A percentile compares a stretch with the other conserved stretches of the same genome.
Evolutionary conservation across 2,329 filamentous ascomycete species (phyloP).

Genomic region (Thelonectria rubi): DNA sequence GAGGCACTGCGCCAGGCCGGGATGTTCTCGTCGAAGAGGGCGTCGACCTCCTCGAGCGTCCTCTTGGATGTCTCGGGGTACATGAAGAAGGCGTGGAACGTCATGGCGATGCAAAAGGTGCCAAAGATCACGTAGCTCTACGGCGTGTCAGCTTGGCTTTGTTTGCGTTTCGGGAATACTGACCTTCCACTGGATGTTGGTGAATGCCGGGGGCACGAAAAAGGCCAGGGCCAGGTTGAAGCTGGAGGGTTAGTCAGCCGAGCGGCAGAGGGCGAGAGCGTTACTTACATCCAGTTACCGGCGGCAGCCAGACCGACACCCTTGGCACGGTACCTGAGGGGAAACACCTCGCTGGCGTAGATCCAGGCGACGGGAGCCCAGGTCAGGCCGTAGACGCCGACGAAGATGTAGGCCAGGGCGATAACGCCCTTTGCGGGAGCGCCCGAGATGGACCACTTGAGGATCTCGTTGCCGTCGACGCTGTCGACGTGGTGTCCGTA

Average conservation of each 20-base stretch:
- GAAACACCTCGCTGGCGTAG: conserved; percentile 68
- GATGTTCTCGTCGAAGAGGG: conserved; percentile 33
- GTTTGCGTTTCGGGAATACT: conserved; percentile 42
- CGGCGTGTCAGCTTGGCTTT: neutral
- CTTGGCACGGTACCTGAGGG: conserved; percentile 60
- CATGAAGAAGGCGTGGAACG: conserved; percentile 58
- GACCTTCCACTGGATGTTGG: conserved; percentile 58
- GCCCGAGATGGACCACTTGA: conserved; percentile 57
- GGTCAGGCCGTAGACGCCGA: conserved; percentile 50
- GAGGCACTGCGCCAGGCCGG: conserved; percentile 38
- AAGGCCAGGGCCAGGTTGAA: conserved; percentile 54
- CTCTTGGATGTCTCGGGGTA: conserved; percentile 63
- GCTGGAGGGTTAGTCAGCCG: conserved; percentile 19
- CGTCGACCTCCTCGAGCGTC: conserved; percentile 38
- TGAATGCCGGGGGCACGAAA: conserved; percentile 50
- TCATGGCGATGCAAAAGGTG: conserved; percentile 54
- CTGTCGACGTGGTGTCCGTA: conserved; percentile 55
- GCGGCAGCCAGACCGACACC: conserved; percentile 63
- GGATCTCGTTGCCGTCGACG: conserved; percentile 56
- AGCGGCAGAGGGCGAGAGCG: fast-evolving
- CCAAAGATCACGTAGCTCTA: conserved; percentile 49
- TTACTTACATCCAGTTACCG: conserved; percentile 49
- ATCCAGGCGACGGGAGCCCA: conserved; percentile 62
- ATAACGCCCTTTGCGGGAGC: conserved; percentile 59
- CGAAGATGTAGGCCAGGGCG: conserved; percentile 59